Conservation (phyloP, 1,284 basidiomycete species). For the Trichosporon coremiiforme region DNA sequence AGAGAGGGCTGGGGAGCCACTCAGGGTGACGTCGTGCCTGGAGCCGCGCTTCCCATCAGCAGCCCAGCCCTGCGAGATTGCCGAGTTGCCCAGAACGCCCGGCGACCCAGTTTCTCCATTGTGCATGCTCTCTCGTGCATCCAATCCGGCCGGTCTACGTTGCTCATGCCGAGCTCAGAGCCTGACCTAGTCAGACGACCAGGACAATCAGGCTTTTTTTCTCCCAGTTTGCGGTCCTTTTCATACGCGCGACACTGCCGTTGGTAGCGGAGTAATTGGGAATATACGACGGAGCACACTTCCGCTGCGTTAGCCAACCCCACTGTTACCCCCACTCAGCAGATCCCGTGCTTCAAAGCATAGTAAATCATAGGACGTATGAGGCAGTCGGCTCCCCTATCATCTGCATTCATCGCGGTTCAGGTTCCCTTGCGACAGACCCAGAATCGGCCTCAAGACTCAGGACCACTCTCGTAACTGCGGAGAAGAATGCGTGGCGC, state of each 20-base stretch:
- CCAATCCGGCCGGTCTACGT: not conserved
- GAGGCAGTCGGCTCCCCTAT: not conserved
- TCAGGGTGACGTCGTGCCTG: not conserved
- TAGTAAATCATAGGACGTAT: not conserved
- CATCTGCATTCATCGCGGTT: not conserved
- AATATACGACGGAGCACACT: not conserved
- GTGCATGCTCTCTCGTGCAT: not conserved
- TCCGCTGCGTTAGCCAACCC: not conserved
- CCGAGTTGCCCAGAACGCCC: not conserved
- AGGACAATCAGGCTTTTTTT: not conserved
- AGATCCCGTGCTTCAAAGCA: not conserved
- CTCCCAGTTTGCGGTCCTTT: not conserved
- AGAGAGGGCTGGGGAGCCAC: conserved; percentile 10
- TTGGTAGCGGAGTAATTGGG: not conserved
- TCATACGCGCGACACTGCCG: not conserved
- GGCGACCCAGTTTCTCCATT: not conserved
- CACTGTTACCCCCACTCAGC: not conserved
- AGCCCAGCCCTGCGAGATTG: not conserved
- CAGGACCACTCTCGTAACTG: not conserved
- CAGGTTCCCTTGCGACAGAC: not conserved
- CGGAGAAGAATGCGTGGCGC: not conserved
- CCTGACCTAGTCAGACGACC: not conserved
- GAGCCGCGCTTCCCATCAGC: conserved; percentile 6
- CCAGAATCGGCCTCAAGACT: not conserved
- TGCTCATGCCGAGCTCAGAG: not conserved